Conservation (phyloP, 2,329 filamentous ascomycete species). For the Hymenoscyphus repandus region DNA sequence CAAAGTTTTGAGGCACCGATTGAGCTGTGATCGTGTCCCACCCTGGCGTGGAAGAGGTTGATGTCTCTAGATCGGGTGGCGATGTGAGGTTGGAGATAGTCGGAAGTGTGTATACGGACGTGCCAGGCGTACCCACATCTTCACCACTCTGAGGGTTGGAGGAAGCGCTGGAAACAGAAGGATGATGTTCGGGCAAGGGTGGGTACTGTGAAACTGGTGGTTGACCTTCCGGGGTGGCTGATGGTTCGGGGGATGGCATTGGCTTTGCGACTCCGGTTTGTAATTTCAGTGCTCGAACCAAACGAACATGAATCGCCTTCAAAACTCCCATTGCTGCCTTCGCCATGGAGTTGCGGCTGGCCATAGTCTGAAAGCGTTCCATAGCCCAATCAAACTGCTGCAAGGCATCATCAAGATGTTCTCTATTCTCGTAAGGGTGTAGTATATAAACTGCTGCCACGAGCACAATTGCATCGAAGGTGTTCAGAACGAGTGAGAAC, state of each 20-base stretch:
- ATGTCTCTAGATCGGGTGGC: slow-evolving; percentile 5
- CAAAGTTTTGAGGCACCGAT: slow-evolving; percentile 37
- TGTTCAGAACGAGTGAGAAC: slow-evolving; percentile 55
- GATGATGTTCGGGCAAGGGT: slow-evolving; percentile 1
- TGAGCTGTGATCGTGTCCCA: slow-evolving; percentile 15
- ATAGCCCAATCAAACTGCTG: slow-evolving; percentile 57
- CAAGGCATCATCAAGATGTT: slow-evolving; percentile 41
- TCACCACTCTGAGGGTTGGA: slow-evolving; percentile 7
- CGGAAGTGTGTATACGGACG: slow-evolving; percentile 20
- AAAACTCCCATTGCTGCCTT: slow-evolving; percentile 50
- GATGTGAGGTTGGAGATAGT: slow-evolving; percentile 26
- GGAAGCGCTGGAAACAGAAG: slow-evolving; percentile 13
- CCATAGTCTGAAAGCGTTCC: slow-evolving; percentile 53
- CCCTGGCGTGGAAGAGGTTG: slow-evolving; percentile 1
- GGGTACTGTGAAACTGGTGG: slow-evolving; percentile 1
- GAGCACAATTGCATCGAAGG: slow-evolving; percentile 59
- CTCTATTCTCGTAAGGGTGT: slow-evolving; percentile 50
- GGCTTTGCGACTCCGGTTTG: neutral
- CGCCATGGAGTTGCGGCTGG: slow-evolving; percentile 47
- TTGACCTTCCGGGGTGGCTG: slow-evolving; percentile 5
- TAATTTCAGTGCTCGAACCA: slow-evolving; percentile 39
- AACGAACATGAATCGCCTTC: slow-evolving; percentile 47
- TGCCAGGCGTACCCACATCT: slow-evolving; percentile 1
- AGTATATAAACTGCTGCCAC: slow-evolving; percentile 57
- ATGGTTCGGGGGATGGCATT: slow-evolving; percentile 1